phyloP scores from a whole-genome alignment of 495 filamentous ascomycete species.

The Hyaloscypha bicolor region DNA sequence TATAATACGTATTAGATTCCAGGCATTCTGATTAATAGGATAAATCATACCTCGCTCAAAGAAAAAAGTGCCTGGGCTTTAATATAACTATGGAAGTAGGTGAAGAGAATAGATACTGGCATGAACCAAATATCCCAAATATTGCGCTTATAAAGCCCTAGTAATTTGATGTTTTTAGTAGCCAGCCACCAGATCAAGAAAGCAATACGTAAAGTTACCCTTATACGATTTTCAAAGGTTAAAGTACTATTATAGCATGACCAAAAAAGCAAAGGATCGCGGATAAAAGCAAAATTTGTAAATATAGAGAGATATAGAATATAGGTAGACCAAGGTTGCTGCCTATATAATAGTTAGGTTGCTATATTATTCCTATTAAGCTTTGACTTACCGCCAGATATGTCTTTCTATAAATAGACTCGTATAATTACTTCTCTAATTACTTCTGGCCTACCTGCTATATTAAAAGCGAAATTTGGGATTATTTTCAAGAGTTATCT shows the following conservation, averaged over 20 bases:
- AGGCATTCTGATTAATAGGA: not conserved
- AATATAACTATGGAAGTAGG: conserved; percentile 47
- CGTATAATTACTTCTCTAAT: conserved; percentile 79
- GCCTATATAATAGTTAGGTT: conserved; percentile 35
- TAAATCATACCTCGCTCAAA: conserved; percentile 28
- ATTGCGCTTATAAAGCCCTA: conserved; percentile 57
- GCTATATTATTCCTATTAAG: not conserved
- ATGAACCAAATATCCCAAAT: conserved; percentile 58
- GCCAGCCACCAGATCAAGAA: conserved; percentile 10
- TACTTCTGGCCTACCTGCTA: conserved; percentile 76
- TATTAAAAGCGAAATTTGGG: conserved; percentile 74
- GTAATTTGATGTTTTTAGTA: conserved; percentile 63
- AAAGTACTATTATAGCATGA: conserved; percentile 26
- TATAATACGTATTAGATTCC: conserved; percentile 12
- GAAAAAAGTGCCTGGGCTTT: conserved; percentile 66
- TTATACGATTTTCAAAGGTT: conserved; percentile 6
- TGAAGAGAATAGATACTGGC: conserved; percentile 57
- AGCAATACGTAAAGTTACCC: conserved; percentile 2
- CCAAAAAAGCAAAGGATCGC: conserved; percentile 50
- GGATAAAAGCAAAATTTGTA: conserved; percentile 56
- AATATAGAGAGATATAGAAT: conserved; percentile 61
- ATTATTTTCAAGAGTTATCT: conserved; percentile 76
- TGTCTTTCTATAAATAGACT: conserved; percentile 70
- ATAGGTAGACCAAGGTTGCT: conserved; percentile 63
- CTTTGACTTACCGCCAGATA: conserved; percentile 63